These are phyloP conservation scores for Malbranchea zuffiana DNA, from an alignment of 2,329 filamentous ascomycete species.

Conservation along the genomic window DNA sequence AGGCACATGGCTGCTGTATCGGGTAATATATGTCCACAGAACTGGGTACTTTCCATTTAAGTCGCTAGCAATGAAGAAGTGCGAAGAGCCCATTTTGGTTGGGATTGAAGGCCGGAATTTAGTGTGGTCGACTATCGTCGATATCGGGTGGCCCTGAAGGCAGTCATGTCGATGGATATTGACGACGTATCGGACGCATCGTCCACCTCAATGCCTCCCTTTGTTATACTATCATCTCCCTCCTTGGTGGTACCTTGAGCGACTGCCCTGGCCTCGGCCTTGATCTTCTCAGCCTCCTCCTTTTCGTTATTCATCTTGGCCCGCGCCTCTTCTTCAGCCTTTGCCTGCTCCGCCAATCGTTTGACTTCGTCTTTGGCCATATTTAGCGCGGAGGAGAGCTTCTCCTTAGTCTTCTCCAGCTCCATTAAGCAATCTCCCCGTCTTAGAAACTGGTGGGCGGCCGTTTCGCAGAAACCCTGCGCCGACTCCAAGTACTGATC, in stretches of 20 bases:
- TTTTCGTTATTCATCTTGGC: too few species aligned
- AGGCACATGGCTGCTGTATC: too few species aligned
- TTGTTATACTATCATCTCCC: slow-evolving; percentile 1
- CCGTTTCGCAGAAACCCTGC: slow-evolving; percentile 72
- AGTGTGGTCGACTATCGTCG: slow-evolving; percentile 12
- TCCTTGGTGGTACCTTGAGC: slow-evolving; percentile 4
- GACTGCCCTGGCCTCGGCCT: slow-evolving; percentile 5
- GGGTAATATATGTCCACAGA: too few species aligned
- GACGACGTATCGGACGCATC: slow-evolving; percentile 26
- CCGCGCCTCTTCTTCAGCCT: slow-evolving; percentile 17
- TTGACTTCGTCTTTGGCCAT: slow-evolving; percentile 51
- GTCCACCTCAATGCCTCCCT: slow-evolving; percentile 26
- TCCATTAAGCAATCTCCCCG: slow-evolving; percentile 76
- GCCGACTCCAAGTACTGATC: slow-evolving; percentile 71
- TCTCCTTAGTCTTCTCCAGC: slow-evolving; percentile 56
- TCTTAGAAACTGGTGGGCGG: slow-evolving; percentile 79
- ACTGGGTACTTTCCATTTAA: too few species aligned
- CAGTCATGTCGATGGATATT: slow-evolving; percentile 27
- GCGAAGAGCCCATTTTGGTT: too few species aligned
- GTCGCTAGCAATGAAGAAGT: too few species aligned
- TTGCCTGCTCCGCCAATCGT: slow-evolving; percentile 44
- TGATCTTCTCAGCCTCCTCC: slow-evolving; percentile 8
- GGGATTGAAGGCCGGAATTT: too few species aligned
- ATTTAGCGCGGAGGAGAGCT: slow-evolving; percentile 53
- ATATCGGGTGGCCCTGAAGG: slow-evolving; percentile 24